Conservation (phyloP, 352 stramenopile genomes). For the Pythium brachiatum region DNA sequence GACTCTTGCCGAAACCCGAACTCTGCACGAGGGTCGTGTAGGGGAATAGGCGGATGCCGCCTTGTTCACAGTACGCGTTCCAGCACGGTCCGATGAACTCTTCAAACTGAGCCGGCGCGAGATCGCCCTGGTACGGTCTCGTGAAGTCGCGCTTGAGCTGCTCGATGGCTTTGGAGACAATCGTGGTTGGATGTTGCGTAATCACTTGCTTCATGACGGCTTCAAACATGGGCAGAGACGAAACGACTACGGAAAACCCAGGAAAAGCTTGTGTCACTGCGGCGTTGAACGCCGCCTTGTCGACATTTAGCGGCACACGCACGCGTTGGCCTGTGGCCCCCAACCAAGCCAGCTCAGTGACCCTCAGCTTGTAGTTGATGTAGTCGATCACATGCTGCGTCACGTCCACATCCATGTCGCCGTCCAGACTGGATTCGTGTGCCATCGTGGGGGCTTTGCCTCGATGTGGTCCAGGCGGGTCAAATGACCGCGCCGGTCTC, state of each 20-base stretch:
- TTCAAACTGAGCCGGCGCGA: not conserved
- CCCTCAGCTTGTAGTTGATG: too few relatives aligned
- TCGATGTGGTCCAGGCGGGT: too few relatives aligned
- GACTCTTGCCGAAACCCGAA: conserved; percentile 20
- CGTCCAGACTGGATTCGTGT: too few relatives aligned
- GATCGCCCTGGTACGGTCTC: conserved; percentile 2
- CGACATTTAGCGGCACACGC: not conserved
- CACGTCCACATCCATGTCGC: too few relatives aligned
- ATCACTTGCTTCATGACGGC: not conserved
- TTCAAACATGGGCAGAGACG: not conserved
- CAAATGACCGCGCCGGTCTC: too few relatives aligned
- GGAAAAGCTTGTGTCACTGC: not conserved
- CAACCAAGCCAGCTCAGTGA: too few relatives aligned
- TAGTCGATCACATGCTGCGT: too few relatives aligned
- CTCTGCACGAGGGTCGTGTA: conserved; percentile 17
- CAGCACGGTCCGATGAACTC: not conserved
- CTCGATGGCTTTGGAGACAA: too few relatives aligned
- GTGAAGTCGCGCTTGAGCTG: not conserved
- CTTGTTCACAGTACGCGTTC: not conserved
- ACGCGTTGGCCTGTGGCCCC: not conserved
- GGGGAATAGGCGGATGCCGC: not conserved
- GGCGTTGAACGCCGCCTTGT: not conserved
- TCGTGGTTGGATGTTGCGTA: too few relatives aligned
- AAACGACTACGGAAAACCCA: not conserved
- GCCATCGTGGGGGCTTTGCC: too few relatives aligned